A percentile compares a stretch with the other conserved stretches of the same genome.
Conservation (phyloP, 2,329 filamentous ascomycete genomes). For the Diaporthe sp. region DNA sequence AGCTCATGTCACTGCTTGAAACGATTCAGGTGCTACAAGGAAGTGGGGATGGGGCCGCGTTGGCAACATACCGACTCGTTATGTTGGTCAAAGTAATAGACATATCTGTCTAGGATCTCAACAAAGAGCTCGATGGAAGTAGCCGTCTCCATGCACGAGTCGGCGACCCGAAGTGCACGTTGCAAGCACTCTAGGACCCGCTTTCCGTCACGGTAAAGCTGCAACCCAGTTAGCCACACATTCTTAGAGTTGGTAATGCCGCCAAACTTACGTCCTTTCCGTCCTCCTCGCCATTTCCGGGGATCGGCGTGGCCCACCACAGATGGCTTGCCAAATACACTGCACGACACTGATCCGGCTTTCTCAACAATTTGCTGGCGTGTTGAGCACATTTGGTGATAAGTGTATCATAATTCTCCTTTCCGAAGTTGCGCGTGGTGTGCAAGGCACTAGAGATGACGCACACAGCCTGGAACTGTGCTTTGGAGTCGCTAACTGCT, state of each 20-base stretch:
- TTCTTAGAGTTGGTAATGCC: background rate
- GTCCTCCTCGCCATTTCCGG: slow-evolving; percentile 82
- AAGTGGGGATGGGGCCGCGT: background rate
- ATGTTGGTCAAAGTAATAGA: slow-evolving; percentile 99
- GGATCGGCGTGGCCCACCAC: slow-evolving; percentile 95
- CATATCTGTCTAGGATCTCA: slow-evolving; percentile 97
- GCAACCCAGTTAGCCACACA: slow-evolving; percentile 23
- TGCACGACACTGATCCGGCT: slow-evolving; percentile 96
- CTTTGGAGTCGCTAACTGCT: slow-evolving; percentile 92
- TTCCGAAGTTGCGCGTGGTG: slow-evolving; percentile 88
- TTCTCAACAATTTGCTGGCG: slow-evolving; percentile 95
- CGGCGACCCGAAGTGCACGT: slow-evolving; percentile 92
- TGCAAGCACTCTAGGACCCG: slow-evolving; percentile 96
- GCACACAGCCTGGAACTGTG: slow-evolving; percentile 97
- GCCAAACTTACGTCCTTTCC: slow-evolving; percentile 76
- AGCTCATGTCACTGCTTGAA: background rate
- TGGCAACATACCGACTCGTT: slow-evolving; percentile 82
- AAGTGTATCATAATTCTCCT: slow-evolving; percentile 98
- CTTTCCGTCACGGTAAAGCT: slow-evolving; percentile 98
- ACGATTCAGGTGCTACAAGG: background rate
- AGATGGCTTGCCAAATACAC: slow-evolving; percentile 97
- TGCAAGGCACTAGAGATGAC: slow-evolving; percentile 92
- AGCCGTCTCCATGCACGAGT: slow-evolving; percentile 98
- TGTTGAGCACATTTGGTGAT: slow-evolving; percentile 98
- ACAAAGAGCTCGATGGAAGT: slow-evolving; percentile 98